Evolutionary conservation across 2,329 filamentous ascomycete genomes (phyloP), one percentile per base, ranked within the genome.

Genomic region (Amylocarpus encephaloides): DNA sequence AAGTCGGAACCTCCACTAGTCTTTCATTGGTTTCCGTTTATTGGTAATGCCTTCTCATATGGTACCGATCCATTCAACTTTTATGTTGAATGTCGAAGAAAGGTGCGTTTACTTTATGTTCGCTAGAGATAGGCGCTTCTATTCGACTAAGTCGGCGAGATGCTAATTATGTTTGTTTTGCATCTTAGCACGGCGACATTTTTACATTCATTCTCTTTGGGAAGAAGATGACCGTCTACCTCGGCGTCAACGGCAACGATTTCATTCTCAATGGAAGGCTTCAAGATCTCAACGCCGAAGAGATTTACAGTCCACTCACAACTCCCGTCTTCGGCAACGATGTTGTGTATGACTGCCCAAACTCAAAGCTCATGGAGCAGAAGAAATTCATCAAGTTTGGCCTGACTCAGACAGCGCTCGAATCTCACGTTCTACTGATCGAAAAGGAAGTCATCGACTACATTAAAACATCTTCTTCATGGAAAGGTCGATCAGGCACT

Each of bases 311-410:
- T 50, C 83, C 85, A 50, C 75, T 95, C 50, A 81, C 78, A 5
- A 80, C 77, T 16, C 78, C 78, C 16, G 78, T 82, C 44, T 93
- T 94, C 64, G 88, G 88, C 59, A 82, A 80, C 62, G 83, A 89
- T 70, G 88, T 94, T 22, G 86, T 93, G 51, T 94, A 93, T 66
- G 88, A 93, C 67, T 92, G 88, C 70, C 86, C 88, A 39, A 93
- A 92, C 66, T 76, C 86, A 50, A 93, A 92, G 72, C 78, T 94
- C 63, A 92, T 94, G 88, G 88, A 94, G 72, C 88, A 94, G 75
- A 94, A 94, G 75, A 91, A 90, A 79, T 88, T 89, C 64, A 85
- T 88, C 79, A 88, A 88, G 68, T 80, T 84, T 60, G 85, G 84
- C 55, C 78, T 89, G 49, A 88, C 85, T 19, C 80, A 82, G 58